A percentile compares a stretch with the other conserved stretches of the same genome.
phyloP scores from a whole-genome alignment of 2,329 filamentous ascomycete genomes.

The Cercospora beticola region DNA sequence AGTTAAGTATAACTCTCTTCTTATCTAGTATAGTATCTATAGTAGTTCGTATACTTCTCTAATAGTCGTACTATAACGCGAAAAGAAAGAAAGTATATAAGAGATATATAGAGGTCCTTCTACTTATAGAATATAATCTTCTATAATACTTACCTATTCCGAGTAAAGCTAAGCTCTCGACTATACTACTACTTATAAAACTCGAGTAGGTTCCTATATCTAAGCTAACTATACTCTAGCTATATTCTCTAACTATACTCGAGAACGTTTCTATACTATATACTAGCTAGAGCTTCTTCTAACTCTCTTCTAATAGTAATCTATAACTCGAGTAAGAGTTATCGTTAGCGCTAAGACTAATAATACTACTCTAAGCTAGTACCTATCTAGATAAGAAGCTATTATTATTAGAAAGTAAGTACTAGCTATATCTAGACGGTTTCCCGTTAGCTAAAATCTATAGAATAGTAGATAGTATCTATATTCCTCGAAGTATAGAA shows the following conservation, averaged over 20 bases:
- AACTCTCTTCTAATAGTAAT: no score
- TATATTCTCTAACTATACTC: neutral
- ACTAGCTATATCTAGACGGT: no score
- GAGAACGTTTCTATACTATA: neutral
- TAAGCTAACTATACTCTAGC: neutral
- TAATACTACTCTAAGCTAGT: no score
- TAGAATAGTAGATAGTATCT: neutral
- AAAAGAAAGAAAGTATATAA: neutral
- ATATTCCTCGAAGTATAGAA: neutral
- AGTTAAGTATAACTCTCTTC: neutral
- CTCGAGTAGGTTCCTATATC: neutral
- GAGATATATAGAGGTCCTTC: neutral
- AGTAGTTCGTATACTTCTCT: neutral
- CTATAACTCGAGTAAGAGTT: no score
- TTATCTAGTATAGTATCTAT: neutral
- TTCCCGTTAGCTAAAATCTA: no score
- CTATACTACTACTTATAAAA: neutral
- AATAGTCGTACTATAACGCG: neutral
- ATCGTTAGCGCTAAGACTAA: no score
- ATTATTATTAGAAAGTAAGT: no score
- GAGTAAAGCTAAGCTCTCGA: neutral
- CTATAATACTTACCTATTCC: neutral
- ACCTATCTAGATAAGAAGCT: no score
- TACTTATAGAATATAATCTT: neutral
- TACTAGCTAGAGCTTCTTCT: neutral